Base-by-base conservation (phyloP, 2,329 filamentous ascomycete genomes). In the Aureobasidium lini region DNA sequence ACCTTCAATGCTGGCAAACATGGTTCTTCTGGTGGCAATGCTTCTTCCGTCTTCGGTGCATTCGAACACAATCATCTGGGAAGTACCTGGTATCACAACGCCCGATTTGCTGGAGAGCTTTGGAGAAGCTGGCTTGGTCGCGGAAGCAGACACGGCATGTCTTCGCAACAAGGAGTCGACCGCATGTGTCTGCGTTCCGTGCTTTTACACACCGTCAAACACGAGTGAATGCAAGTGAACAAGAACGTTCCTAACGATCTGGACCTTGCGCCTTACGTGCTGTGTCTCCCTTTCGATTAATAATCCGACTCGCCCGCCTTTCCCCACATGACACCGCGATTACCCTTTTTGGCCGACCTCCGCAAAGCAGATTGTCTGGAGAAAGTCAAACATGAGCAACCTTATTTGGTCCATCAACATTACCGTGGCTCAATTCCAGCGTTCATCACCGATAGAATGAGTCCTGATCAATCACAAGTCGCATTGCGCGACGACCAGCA, bases 201-300 rank as follows among this genome's bases (percentile, higher is more conserved):
- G 39, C 39, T 56, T n/a, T 56, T 56, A 39, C 52, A 56, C 6
- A 10, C 52, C 10, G 32, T 56, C 9, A 46, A 56, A 18, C 37
- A 56, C n/a, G 48, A 39, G 18, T 49, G 23, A 18, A 10, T 1
- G 23, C 23, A 23, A 11, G 32, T 3, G 9, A 31, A 13, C 34
- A 31, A 7, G 1, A 32, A 48, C 29, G 7, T 6, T 9, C 6
- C 11, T 9, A 5, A 7, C 16, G 9, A 4, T n/a, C 11, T 8
- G 13, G 10, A 32, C 10, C 11, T 23, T 4, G 11, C 1, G 15
- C 43, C 18, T 15, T 5, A 13, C 28, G 29, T 15, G 43, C 15
- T 36, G 34, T 36, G 34, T 36, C 34, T 36, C 2, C 8, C 34
- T 36, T 2, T 36, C 46, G 46, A n/a, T 8, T 48, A 23, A 34